Base-by-base conservation (phyloP, 78 protist species). In the Paratrimastix pyriformis region DNA sequence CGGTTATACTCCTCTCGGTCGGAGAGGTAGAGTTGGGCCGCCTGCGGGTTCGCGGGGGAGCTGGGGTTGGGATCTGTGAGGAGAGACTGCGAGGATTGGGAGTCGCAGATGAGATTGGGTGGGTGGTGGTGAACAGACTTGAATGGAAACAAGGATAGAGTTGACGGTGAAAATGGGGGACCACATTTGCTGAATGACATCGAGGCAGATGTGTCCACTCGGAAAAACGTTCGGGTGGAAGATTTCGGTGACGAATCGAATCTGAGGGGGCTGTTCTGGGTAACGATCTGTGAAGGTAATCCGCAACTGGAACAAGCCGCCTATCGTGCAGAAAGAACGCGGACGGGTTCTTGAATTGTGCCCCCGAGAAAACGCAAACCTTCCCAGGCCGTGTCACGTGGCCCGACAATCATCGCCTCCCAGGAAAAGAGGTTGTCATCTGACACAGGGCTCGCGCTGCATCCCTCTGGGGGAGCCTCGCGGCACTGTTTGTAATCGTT, bases 211-310 rank as follows among this genome's bases (percentile, higher is more conserved):
- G 13, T 50, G 52, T 21, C 74, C 74, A 70, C 21, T 50, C 24
- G 26, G 52, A 50, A 52, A 70, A 11, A 70, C 74, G 21, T 70
- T 70, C 29, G 74, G 74, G 21, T 70, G 74, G 30, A 70, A 70
- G 13, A 70, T 15, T 50, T 70, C 60, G 45, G 54, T n/a, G 39
- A 42, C 43, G 30, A 70, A 70, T 13, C 15, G 11, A 15, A 70
- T 15, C 24, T 15, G 21, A 13, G 74, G 74, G 13, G 74, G 74
- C 60, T 70, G 13, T 11, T 70, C 60, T 11, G 74, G 74, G 21
- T 70, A 70, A 13, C 21, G 29, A 15, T 70, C 74, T n/a, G 74
- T 13, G 30, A 70, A 70, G 13, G 26, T 13, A 48, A 70, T 15
- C 15, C 15, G 13, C 60, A 70, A n/a, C n/a, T 15, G 52, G 45